Evolutionary conservation across 108 stramenopile genomes (phyloP), one percentile per base, ranked within the genome.

Genomic region (Nannochloropsis gaditana): DNA sequence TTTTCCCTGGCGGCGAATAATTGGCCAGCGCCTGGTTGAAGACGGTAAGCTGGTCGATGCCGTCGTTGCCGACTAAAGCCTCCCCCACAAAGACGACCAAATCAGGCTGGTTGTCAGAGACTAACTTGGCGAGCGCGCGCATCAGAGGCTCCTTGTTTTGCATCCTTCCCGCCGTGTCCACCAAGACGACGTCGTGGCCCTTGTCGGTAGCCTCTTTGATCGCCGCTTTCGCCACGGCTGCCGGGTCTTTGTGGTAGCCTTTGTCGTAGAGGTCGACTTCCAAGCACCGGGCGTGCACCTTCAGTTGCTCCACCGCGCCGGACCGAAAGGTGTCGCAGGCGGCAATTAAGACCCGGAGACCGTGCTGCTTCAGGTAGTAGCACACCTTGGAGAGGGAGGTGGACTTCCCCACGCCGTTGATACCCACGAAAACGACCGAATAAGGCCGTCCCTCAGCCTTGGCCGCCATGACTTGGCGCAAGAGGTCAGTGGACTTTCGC

Each of bases 241-340:
- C 93, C 17, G 97, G 95, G 87, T 99, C 97, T 85, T 95, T 96
- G 79, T 92, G 90, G 91, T 99, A 97, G 31, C 96, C 96, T 86
- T 96, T 94, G 88, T 95, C 92, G 86, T 93, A 98, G 31, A 98
- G 91, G n/a, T 94, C 94, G 2, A 98, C 91, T 19, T 93, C 92
- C 8, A 97, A 91, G 84, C 95, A 95, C 41, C 94, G 80, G 43
- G 96, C 95, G 86, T 97, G 97, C 17, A 95, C 93, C 15, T 90
- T 90, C 73, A 99, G 93, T 88, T 99, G 98, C 92, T 99, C 96
- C 41, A 97, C 96, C 9, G 98, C 98, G 19, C 98, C 98, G 19
- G 93, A 93, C 10, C 98, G 94, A 90, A 97, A 99, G n/a, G 98
- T 97, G 89, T 99, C 98, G 83, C 97, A 97, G 9, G 98, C 98